Base-by-base conservation (phyloP, 306 rosid genomes). In the Clitoria ternatea region DNA sequence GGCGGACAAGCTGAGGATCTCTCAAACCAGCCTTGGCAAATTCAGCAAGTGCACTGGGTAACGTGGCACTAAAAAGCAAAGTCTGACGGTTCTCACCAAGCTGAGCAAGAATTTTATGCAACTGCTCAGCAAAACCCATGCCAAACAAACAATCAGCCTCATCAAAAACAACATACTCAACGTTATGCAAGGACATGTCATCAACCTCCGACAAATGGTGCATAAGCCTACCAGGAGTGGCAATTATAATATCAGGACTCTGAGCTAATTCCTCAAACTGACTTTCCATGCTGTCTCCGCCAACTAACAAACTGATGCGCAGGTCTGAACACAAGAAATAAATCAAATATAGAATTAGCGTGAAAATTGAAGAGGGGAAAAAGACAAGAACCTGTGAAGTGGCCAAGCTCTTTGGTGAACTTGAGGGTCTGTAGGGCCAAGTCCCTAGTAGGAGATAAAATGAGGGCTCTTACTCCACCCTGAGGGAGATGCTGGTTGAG, bases 191-290 rank as follows among this genome's bases (percentile, higher is more conserved):
- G 0, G 96, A 77, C 97, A 90, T 85, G 79, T 90, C 98, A 11
- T 90, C 97, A 37, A 93, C 86, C 84, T 90, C 97, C 27, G 96
- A 80, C 80, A 89, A 70, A 85, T 84, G 98, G 64, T 93, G 98
- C 93, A 93, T 90, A 20, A 93, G 92, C 90, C 98, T 90, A 12
- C 98, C 98, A 1, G 98, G 98, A 40, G 96, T 90, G 26, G 98
- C 98, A 66, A 93, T 90, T 73, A 93, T 88, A 54, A 93, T 74
- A 69, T 93, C 97, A 1, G 97, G 98, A 73, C 76, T 85, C 70
- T 87, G 96, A 5, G 97, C 76, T 53, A 93, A 78, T 63, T 93
- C 97, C 80, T 90, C 96, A 73, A 93, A 90, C 69, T 90, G 98
- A 50, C 70, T 76, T 74, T 93, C 94, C 98, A 93, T 93, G 33